Conservation (phyloP, 2,329 filamentous ascomycete genomes). For the Alternaria hordeiaustralica region DNA sequence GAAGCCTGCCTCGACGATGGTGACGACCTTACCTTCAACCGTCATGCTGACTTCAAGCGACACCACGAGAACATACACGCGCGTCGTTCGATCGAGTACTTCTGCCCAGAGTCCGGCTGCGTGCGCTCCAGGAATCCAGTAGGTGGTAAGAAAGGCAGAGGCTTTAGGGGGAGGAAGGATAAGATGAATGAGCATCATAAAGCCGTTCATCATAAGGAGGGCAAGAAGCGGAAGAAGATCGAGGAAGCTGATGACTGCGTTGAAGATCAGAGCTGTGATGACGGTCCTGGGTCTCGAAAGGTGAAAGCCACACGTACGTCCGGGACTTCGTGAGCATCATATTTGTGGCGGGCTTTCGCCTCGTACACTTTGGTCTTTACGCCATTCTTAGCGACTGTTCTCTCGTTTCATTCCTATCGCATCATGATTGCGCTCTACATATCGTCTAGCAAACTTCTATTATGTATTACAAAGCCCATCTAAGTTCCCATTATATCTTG, state of each 20-base stretch:
- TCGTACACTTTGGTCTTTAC: background rate
- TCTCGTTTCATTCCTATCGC: background rate
- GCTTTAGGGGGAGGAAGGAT: conserved; percentile 39
- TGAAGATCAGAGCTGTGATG: background rate
- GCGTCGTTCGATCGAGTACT: conserved; percentile 21
- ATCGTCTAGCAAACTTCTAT: background rate
- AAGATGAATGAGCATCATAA: conserved; percentile 39
- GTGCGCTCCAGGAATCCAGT: conserved; percentile 20
- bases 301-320: background rate
- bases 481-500: background rate
- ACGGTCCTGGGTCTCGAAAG: background rate
- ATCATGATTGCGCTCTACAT: background rate
- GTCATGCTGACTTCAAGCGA: conserved; percentile 41
- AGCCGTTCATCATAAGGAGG: conserved; percentile 27
- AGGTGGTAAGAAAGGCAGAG: conserved; percentile 27
- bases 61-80: conserved; percentile 34
- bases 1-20: conserved; percentile 14
- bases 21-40: conserved; percentile 28
- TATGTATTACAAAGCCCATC: background rate
- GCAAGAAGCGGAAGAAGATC: conserved; percentile 8
- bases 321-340: background rate
- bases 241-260: background rate
- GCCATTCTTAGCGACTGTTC: background rate
- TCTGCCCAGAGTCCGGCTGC: conserved; percentile 30
- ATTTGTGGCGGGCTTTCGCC: background rate